phyloP scores from a whole-genome alignment of 2,329 filamentous ascomycete genomes.

The Xylariaceae sp. region DNA sequence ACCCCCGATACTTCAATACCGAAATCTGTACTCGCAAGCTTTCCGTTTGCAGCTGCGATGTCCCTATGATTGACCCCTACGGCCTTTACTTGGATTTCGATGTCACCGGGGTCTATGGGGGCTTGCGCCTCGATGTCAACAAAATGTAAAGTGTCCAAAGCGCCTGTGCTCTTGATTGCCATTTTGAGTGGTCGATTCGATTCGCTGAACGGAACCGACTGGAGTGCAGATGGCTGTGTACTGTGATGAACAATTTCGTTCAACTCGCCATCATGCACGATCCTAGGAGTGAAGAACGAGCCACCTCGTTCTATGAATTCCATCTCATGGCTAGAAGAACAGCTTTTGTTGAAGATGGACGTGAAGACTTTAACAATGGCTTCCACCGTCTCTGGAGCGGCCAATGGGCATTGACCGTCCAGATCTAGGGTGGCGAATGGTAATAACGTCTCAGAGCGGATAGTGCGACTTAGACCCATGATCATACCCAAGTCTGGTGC shows the following conservation, averaged over 20 bases:
- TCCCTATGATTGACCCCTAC: slow-evolving; percentile 31
- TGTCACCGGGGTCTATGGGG: slow-evolving; percentile 34
- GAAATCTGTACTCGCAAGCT: slow-evolving; percentile 24
- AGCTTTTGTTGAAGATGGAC: slow-evolving; percentile 34
- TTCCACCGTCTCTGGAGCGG: slow-evolving; percentile 18
- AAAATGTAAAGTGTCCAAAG: slow-evolving; percentile 32
- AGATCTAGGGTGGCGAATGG: slow-evolving; percentile 35
- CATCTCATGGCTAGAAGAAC: slow-evolving; percentile 36
- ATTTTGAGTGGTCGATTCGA: slow-evolving; percentile 26
- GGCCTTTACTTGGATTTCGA: slow-evolving; percentile 30
- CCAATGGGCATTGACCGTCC: slow-evolving; percentile 25
- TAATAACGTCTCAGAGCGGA: slow-evolving; percentile 33
- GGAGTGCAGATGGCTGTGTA: slow-evolving; percentile 37
- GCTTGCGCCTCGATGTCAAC: slow-evolving; percentile 23
- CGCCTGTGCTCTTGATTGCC: slow-evolving; percentile 25
- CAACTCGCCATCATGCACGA: slow-evolving; percentile 40
- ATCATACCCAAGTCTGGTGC: slow-evolving; percentile 34
- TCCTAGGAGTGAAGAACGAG: slow-evolving; percentile 38
- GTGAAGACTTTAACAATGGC: slow-evolving; percentile 35
- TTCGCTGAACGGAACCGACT: slow-evolving; percentile 39
- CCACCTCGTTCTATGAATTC: slow-evolving; percentile 42
- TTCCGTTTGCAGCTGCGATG: slow-evolving; percentile 28
- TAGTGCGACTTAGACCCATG: slow-evolving; percentile 32
- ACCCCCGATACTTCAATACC: slow-evolving; percentile 29
- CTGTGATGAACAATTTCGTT: slow-evolving; percentile 43